A percentile compares a stretch with the other conserved stretches of the same genome.
Conservation (phyloP, 306 rosid species). For the Datisca glomerata region DNA sequence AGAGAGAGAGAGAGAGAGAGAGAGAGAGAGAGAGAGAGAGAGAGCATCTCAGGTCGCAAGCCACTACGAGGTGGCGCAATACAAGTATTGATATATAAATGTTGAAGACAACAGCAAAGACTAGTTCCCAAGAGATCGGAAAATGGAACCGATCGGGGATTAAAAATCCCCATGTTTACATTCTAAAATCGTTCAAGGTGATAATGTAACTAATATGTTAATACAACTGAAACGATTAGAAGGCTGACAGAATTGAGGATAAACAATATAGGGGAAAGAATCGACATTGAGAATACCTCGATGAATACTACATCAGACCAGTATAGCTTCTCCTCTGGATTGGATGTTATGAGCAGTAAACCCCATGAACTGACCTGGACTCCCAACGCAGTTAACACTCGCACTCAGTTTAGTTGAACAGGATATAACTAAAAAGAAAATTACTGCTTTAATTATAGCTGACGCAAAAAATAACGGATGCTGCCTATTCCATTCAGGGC, state of each 20-base stretch:
- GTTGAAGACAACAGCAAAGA: not conserved
- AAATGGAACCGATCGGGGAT: not conserved
- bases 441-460: too few species aligned
- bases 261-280: not conserved
- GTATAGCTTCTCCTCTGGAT: constrained; percentile 35
- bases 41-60: not conserved
- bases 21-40: not conserved
- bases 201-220: too few species aligned
- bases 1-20: not conserved
- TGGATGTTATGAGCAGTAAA: constrained; percentile 34
- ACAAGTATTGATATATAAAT: not conserved
- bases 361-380: constrained; percentile 83
- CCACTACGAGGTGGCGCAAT: too few species aligned
- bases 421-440: too few species aligned
- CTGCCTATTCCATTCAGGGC: too few species aligned
- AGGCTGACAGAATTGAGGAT: not conserved
- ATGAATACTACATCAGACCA: constrained; percentile 60
- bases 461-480: too few species aligned
- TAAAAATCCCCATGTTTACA: not conserved
- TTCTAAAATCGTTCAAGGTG: not conserved
- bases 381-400: not conserved
- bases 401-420: too few species aligned
- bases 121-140: not conserved
- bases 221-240: too few species aligned
- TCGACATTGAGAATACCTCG: constrained; percentile 26